Evolutionary conservation across 371 early-diverging fungal genomes (phyloP), one percentile per base, ranked within the genome.

Genomic region (Mucor circinelloides): DNA sequence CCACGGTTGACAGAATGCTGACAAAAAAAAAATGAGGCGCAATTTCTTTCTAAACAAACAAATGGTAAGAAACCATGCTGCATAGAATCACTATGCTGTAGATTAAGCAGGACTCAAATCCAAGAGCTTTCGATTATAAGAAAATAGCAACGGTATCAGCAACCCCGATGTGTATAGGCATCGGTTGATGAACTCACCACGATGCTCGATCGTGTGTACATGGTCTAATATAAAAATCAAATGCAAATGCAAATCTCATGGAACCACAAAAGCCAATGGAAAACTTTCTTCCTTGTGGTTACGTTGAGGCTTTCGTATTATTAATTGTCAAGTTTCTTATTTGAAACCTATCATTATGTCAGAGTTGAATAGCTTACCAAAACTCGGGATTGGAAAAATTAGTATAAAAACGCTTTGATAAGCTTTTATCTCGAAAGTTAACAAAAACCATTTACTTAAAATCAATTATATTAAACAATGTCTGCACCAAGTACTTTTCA

Each of bases 401-500:
- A 31, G 19, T 56, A 56, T 56, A 56, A 56, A 56, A n/a, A 32
- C 56, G n/a, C 25, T 15, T 48, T 6, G 5, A 2, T 6, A 48
- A 23, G 19, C 50, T 7, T 23, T 48, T 23, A 23, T 19, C n/a
- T 48, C 6, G 13, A 48, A n/a, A 23, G n/a, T n/a, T n/a, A n/a
- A n/a, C n/a, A 25, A 23, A 40, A 40, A 40, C 6, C 17, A 5
- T 40, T 15, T 40, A 15, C 4, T 40, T 17, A 15, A 48, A 6
- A 23, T 9, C 8, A 56, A 17, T 23, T 21, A 34, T 34, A 62
- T 30, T n/a, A n/a, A 58, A 46, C 58, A 23, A 65, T 65, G 65
- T 44, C 65, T 58, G 58, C 48, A 48, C 65, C 65, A 23, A 58
- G 46, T 46, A 65, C 61, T 60, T 52, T 78, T 27, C 28, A 69